Evolutionary conservation across 345 rosid genomes (phyloP).

Genomic region (Moringa oleifera): DNA sequence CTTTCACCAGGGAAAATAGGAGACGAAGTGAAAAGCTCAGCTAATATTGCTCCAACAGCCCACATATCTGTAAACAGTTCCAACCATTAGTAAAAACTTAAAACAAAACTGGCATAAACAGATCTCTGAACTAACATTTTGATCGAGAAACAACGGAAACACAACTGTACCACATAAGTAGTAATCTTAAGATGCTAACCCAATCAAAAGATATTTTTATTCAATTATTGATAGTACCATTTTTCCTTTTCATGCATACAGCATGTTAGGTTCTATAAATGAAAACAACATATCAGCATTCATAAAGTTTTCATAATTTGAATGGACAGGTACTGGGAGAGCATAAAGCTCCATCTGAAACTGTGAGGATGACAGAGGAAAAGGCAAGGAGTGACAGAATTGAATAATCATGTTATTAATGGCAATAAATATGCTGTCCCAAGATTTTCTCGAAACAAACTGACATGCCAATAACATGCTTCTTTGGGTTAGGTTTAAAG

Average conservation of each 20-base stretch:
- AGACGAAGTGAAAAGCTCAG: conserved; percentile 80
- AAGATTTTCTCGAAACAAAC: not conserved
- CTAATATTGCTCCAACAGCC: conserved; percentile 94
- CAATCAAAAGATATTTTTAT: too few species aligned
- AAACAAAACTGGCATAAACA: not conserved
- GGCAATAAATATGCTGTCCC: not conserved
- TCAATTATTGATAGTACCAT: too few species aligned
- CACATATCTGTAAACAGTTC: conserved; percentile 70
- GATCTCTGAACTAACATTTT: conserved; percentile 5
- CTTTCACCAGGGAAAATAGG: conserved; percentile 98
- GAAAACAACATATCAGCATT: not conserved
- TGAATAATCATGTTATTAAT: not conserved
- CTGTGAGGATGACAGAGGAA: not conserved
- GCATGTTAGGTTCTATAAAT: not conserved
- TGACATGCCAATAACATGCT: not conserved
- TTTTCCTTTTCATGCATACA: not conserved
- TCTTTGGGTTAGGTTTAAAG: not conserved
- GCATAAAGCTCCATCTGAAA: not conserved
- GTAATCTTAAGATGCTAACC: not conserved
- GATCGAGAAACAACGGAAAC: not conserved
- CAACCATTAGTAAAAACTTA: conserved; percentile 17
- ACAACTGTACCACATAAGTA: not conserved
- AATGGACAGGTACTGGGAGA: too few species aligned
- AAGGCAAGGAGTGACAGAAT: not conserved
- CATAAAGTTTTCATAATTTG: too few species aligned